A percentile compares a stretch with the other conserved stretches of the same genome.
These are phyloP conservation scores for Diaporthe capsici DNA, from an alignment of 2,329 filamentous ascomycete genomes.

Conservation along the genomic window DNA sequence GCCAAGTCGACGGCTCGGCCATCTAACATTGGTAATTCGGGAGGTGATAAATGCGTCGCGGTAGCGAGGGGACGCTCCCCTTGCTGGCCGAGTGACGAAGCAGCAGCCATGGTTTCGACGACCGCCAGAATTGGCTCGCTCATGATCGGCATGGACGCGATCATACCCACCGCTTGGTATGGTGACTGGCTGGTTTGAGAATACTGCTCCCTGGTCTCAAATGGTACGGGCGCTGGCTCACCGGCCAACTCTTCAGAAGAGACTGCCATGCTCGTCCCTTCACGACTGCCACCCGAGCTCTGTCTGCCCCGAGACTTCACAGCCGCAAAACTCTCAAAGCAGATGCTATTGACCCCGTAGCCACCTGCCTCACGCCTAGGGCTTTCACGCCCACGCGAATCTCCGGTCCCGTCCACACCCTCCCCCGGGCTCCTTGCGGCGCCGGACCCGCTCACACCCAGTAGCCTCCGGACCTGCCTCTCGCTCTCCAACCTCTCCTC, in stretches of 20 bases:
- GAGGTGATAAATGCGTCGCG: conserved; percentile 4
- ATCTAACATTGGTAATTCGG: conserved; percentile 53
- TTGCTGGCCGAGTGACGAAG: neutral
- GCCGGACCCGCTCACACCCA: conserved; percentile 19
- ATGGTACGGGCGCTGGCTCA: neutral
- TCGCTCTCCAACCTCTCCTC: conserved; percentile 68
- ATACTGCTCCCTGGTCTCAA: neutral
- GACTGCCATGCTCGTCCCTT: neutral
- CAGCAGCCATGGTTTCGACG: neutral
- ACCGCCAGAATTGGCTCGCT: neutral
- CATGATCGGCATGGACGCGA: neutral
- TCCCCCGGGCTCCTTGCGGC: neutral
- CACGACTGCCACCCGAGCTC: conserved; percentile 40
- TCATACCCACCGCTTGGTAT: neutral
- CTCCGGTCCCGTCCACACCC: neutral
- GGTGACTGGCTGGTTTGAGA: neutral
- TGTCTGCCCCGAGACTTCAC: conserved; percentile 62
- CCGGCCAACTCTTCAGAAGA: neutral
- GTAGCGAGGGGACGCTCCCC: neutral
- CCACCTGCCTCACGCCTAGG: neutral
- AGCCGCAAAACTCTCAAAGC: conserved; percentile 68
- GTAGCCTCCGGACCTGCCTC: conserved; percentile 60
- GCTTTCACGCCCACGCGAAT: too few relatives aligned
- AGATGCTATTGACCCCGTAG: neutral
- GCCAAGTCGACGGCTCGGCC: conserved; percentile 47